Evolutionary conservation across 1,139 yeast genomes (phyloP).

Genomic region (Yamadazyma friedrichii): DNA sequence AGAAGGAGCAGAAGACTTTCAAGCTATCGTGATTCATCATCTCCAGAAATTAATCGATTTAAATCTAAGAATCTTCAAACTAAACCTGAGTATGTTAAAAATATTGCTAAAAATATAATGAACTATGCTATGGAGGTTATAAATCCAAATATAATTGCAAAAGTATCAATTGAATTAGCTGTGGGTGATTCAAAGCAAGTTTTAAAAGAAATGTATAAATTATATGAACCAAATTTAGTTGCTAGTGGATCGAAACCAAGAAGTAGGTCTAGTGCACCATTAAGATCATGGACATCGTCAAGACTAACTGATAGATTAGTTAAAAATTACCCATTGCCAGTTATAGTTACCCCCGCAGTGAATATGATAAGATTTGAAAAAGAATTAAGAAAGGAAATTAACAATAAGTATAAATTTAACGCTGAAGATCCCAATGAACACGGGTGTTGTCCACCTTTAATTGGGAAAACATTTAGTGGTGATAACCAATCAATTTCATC

Average conservation of each 20-base stretch:
- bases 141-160: constrained; percentile 50
- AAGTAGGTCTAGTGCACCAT: constrained; percentile 45
- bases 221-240: constrained; percentile 65
- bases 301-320: constrained; percentile 63
- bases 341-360: constrained; percentile 64
- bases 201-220: constrained; percentile 57
- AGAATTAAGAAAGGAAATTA: constrained; percentile 23
- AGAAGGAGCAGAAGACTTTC: constrained; percentile 8
- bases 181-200: constrained; percentile 59
- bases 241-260: constrained; percentile 60
- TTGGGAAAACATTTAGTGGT: background rate
- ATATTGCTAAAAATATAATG: constrained; percentile 43
- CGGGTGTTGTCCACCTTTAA: background rate
- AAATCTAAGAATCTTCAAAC: constrained; percentile 24
- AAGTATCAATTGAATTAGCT: constrained; percentile 61
- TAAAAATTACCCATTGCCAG: constrained; percentile 65
- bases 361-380: constrained; percentile 58
- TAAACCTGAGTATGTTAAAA: constrained; percentile 33
- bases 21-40: constrained; percentile 11
- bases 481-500: constrained; percentile 15
- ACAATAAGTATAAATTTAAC: constrained; percentile 14
- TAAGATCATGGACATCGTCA: constrained; percentile 60
- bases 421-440: constrained; percentile 4
- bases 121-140: constrained; percentile 46
- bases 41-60: constrained; percentile 30